Percentiles rank a stretch among this genome's conserved stretches.
Conservation (phyloP, 345 rosid species). For the Durio zibethinus region DNA sequence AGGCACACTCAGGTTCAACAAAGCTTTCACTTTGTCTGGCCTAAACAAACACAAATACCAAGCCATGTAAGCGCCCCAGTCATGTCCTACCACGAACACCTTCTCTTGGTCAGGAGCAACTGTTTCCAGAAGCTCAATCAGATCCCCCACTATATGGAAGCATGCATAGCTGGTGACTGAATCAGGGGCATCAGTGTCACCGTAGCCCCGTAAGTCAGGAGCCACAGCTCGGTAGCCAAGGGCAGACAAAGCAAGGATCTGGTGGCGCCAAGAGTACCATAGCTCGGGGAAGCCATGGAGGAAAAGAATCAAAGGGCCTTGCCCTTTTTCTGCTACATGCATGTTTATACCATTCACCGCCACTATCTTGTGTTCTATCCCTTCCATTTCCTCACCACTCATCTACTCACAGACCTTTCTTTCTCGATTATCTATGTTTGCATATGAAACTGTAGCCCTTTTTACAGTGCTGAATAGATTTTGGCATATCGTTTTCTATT, state of each 20-base stretch:
- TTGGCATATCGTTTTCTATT: too few species aligned
- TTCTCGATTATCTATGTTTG: too few species aligned
- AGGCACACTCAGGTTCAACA: slow-evolving; percentile 45
- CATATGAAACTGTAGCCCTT: too few species aligned
- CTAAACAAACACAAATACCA: slow-evolving; percentile 50
- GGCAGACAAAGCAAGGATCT: slow-evolving; percentile 46
- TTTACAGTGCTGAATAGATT: too few species aligned
- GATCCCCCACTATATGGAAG: slow-evolving; percentile 47
- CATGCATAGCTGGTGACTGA: slow-evolving; percentile 40
- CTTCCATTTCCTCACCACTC: background rate
- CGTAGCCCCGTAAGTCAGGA: slow-evolving; percentile 71
- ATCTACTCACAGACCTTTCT: too few species aligned
- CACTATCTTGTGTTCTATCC: slow-evolving; percentile 7
- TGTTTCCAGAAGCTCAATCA: slow-evolving; percentile 40
- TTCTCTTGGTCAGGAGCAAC: slow-evolving; percentile 17
- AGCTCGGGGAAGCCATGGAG: slow-evolving; percentile 76
- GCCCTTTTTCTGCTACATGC: slow-evolving; percentile 55
- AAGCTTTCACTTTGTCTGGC: slow-evolving; percentile 55
- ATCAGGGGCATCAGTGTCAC: slow-evolving; percentile 52
- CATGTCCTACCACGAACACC: slow-evolving; percentile 66
- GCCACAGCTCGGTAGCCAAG: slow-evolving; percentile 60
- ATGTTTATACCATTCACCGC: slow-evolving; percentile 17
- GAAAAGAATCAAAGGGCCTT: slow-evolving; percentile 49
- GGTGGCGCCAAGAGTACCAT: slow-evolving; percentile 76
- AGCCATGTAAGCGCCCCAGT: slow-evolving; percentile 62